These are phyloP conservation scores for Stenogyne calaminthoides DNA, from an alignment of 305 asterid species.

Conservation along the genomic window DNA sequence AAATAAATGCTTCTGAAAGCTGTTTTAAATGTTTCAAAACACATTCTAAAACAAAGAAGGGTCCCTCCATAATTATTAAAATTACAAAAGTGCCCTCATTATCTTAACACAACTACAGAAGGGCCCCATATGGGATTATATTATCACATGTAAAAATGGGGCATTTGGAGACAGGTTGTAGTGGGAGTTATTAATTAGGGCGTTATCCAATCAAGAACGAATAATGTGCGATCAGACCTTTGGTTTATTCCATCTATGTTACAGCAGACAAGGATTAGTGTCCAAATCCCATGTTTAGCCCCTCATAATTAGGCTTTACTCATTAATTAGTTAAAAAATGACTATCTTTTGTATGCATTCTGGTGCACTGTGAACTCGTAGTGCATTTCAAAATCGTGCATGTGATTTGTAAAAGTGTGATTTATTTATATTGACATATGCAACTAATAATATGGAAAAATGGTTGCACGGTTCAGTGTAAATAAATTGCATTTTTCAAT, in stretches of 20 bases:
- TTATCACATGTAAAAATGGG: constrained; percentile 32
- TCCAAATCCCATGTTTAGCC: constrained; percentile 24
- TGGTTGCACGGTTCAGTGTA: no score
- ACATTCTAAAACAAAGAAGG: no score
- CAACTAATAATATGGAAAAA: no score
- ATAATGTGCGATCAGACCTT: constrained; percentile 21
- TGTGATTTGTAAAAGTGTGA: no score
- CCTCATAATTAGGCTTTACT: neutral
- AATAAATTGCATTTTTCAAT: no score
- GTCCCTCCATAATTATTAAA: constrained; percentile 20
- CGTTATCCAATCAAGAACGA: constrained; percentile 28
- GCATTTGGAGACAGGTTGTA: constrained; percentile 30
- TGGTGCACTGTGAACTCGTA: no score
- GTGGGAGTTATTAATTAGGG: constrained; percentile 35
- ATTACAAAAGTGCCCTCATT: neutral
- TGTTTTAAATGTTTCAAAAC: no score
- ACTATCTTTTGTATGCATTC: no score
- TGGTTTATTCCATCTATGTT: constrained; percentile 14
- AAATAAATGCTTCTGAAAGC: no score
- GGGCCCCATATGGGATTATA: constrained; percentile 5
- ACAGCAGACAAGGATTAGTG: constrained; percentile 19
- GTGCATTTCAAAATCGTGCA: no score
- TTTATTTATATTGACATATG: no score
- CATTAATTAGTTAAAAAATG: no score
- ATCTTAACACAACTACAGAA: constrained; percentile 3